phyloP scores from a whole-genome alignment of 1,284 basidiomycete genomes.

The Laetiporus sulphureus region DNA sequence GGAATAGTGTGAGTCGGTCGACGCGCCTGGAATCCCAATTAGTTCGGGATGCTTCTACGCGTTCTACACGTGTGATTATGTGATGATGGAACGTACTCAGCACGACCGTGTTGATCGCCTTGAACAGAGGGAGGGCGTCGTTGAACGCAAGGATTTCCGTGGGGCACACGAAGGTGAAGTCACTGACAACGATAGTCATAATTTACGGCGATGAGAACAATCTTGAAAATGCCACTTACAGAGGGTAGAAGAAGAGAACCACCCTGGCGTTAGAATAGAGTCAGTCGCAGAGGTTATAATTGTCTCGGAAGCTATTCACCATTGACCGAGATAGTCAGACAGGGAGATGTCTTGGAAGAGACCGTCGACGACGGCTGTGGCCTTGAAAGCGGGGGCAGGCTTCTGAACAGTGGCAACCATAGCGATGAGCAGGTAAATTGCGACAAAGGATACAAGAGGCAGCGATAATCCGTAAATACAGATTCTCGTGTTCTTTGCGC shows the following conservation, averaged over 20 bases:
- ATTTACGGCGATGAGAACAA: constrained; percentile 15
- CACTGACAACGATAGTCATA: constrained; percentile 32
- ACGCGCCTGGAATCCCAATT: constrained; percentile 41
- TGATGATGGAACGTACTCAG: constrained; percentile 46
- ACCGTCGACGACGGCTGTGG: constrained; percentile 70
- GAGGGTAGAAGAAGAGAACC: constrained; percentile 58
- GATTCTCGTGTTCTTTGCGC: constrained; percentile 23
- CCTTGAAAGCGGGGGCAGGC: constrained; percentile 73
- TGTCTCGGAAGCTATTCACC: constrained; percentile 47
- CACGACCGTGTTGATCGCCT: constrained; percentile 66
- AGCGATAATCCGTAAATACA: constrained; percentile 13
- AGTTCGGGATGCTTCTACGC: not conserved
- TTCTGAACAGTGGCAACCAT: constrained; percentile 74
- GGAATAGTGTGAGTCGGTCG: constrained; percentile 85
- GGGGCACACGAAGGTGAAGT: constrained; percentile 86
- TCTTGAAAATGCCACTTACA: too few relatives aligned
- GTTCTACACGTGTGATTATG: too few relatives aligned
- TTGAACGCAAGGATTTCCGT: constrained; percentile 94
- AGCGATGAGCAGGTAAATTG: not conserved
- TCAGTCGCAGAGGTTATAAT: too few relatives aligned
- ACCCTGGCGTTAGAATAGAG: too few relatives aligned
- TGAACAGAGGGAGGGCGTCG: constrained; percentile 71
- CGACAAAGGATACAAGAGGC: not conserved
- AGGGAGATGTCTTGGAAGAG: constrained; percentile 72
- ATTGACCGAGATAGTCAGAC: constrained; percentile 73